Conservation (phyloP, 73 alveolate species). For the Tetrahymena borealis region DNA sequence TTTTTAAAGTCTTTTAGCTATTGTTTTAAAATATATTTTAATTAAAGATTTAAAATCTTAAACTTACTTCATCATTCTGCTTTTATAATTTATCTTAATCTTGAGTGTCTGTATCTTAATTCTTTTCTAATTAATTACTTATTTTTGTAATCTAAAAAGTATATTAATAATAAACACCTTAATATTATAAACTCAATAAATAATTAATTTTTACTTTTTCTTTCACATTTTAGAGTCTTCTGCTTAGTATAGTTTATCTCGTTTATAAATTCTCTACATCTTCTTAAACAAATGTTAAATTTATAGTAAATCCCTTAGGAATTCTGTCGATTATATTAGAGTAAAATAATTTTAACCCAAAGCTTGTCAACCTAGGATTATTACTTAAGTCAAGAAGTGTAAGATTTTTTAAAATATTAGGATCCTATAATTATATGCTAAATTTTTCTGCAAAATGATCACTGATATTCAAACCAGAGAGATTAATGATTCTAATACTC, state of each 20-base stretch:
- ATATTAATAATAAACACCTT: background rate
- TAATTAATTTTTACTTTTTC: background rate
- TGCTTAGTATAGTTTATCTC: background rate
- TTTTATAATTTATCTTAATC: too few relatives aligned
- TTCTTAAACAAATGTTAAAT: background rate
- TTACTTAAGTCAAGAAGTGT: background rate
- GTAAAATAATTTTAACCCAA: background rate
- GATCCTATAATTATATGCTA: background rate
- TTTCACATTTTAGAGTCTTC: background rate
- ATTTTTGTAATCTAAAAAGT: too few relatives aligned
- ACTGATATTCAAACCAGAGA: background rate
- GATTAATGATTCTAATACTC: background rate
- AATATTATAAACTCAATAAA: too few relatives aligned
- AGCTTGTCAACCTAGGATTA: background rate
- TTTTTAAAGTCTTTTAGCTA: background rate
- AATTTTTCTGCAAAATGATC: background rate
- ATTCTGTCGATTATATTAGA: background rate
- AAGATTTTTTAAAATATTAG: background rate
- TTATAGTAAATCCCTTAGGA: background rate
- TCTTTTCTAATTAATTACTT: too few relatives aligned
- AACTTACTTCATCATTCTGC: too few relatives aligned
- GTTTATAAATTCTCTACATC: background rate
- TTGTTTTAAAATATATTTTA: too few relatives aligned
- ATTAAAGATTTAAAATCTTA: too few relatives aligned
- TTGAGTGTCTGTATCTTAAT: too few relatives aligned